Evolutionary conservation across 1,284 basidiomycete species (phyloP), one percentile per base, ranked within the genome.

Genomic region (Ganoderma leucocontextum): DNA sequence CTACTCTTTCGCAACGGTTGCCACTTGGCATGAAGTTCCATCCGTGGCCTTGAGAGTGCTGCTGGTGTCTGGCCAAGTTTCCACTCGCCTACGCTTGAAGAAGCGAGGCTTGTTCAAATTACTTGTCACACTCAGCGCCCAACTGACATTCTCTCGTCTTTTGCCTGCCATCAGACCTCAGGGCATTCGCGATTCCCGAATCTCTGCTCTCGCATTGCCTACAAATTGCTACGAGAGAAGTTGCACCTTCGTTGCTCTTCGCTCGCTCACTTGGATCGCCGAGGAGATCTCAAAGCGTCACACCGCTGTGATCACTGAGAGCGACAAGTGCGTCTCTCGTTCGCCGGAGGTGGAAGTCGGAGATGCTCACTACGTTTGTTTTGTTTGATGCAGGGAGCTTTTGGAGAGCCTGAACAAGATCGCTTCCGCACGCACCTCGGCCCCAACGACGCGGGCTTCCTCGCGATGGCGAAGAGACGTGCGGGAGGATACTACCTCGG

Each of bases 371-470:
- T 22, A 12, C 10, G 4, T 5, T 36, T 10, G 9, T 41, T 29
- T 29, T 29, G 29, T 29, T 5, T 44, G 22, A 29, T n/a, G 36
- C 69, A 89, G 86, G 73, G 85, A 88, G 35, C 75, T 89, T 2
- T 78, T 91, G 2, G 84, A 89, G 0, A 87, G 86, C 1, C 81
- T 94, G 44, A 78, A 82, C 63, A 83, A 82, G 66, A 84, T 84
- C 5, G 91, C 2, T 94, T 93, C 82, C 84, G 83, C 65, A 76
- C 84, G 15, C 87, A 86, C 72, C 73, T 80, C 2, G 91, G 91
- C 12, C 81, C 82, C 8, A 85, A 90, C 38, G 86, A 82, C 29
- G 79, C 85, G 0, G 90, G 91, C 13, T 84, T 86, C 77, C 62
- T 85, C 4, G 80, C 82, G 69, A 80, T 84, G 65, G 82, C 80